Base-by-base conservation (phyloP, 768 basidiomycete genomes). In the Mycena metata region DNA sequence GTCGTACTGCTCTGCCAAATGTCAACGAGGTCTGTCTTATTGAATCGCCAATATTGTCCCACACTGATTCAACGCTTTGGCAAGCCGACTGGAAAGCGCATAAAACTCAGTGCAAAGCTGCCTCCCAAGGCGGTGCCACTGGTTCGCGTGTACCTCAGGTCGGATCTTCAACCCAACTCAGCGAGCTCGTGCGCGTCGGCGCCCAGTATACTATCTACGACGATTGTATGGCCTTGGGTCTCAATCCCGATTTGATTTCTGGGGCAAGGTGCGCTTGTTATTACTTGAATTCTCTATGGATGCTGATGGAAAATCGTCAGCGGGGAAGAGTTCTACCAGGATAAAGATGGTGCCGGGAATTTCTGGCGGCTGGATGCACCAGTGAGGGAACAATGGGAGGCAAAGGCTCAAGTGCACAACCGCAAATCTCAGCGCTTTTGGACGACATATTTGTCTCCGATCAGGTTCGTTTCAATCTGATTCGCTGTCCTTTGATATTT, bases 381-480 rank as follows among this genome's bases (percentile, higher is more conserved):
- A 9, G 35, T 43, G n/a, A 24, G 70, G 30, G 65, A 71, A 26
- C 24, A 47, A 10, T 68, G 61, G 60, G 70, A 67, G 47, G 39
- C 52, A 21, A 55, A 67, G 43, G 70, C 66, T 1, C 43, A 60
- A 49, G 58, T 54, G 42, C 60, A 57, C 21, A 67, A 64, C 26
- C 47, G 62, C 36, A 71, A 71, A 58, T 56, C 70, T 1, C 60
- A 57, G 41, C 55, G 57, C 3, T 71, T 71, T 21, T 71, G 70
- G 70, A 61, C 21, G 17, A 49, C 49, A 10, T 71, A 71, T 36
- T 33, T 71, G n/a, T 5, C 50, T 2, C 70, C 67, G 5, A 35
- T 71, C 12, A 65, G 47, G 61, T 65, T 1, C n/a, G 57, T 24
- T 9, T 19, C 12, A 10, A 4, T 35, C 19, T n/a, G 19, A 52